Percentiles rank a stretch among this genome's conserved stretches.
These are phyloP conservation scores for Anthracocystis panici-leucophaei DNA, from an alignment of 1,284 basidiomycete genomes.

Conservation along the genomic window DNA sequence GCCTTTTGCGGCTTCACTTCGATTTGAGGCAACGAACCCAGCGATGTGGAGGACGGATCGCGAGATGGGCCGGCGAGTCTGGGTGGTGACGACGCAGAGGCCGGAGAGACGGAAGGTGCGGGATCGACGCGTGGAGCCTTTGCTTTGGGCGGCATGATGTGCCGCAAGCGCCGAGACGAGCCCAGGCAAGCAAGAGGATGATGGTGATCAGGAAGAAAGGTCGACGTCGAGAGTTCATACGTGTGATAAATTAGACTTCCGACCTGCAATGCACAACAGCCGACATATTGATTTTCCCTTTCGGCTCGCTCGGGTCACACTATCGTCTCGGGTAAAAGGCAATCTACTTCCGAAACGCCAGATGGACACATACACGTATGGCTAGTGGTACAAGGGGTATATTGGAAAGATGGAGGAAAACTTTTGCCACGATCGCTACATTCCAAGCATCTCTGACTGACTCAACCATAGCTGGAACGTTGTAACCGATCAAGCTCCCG, in stretches of 20 bases:
- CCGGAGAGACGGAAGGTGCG: slow-evolving; percentile 22
- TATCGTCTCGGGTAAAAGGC: slow-evolving; percentile 13
- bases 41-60: slow-evolving; percentile 21
- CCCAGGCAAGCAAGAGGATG: slow-evolving; percentile 9
- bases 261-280: slow-evolving; percentile 13
- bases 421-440: background rate
- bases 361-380: background rate
- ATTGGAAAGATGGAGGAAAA: background rate
- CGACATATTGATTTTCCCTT: slow-evolving; percentile 6
- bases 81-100: slow-evolving; percentile 31
- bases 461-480: slow-evolving; percentile 8
- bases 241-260: slow-evolving; percentile 10
- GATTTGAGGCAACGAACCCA: slow-evolving; percentile 33
- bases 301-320: slow-evolving; percentile 4
- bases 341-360: background rate
- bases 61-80: slow-evolving; percentile 7
- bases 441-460: background rate
- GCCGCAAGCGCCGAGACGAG: slow-evolving; percentile 9
- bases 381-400: slow-evolving; percentile 7
- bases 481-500: slow-evolving; percentile 48
- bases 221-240: background rate
- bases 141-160: slow-evolving; percentile 34
- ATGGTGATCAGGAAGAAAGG: slow-evolving; percentile 5
- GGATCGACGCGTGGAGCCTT: slow-evolving; percentile 17
- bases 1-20: slow-evolving; percentile 61